phyloP scores from a whole-genome alignment of 768 basidiomycete genomes.

The Myochromella boudieri region DNA sequence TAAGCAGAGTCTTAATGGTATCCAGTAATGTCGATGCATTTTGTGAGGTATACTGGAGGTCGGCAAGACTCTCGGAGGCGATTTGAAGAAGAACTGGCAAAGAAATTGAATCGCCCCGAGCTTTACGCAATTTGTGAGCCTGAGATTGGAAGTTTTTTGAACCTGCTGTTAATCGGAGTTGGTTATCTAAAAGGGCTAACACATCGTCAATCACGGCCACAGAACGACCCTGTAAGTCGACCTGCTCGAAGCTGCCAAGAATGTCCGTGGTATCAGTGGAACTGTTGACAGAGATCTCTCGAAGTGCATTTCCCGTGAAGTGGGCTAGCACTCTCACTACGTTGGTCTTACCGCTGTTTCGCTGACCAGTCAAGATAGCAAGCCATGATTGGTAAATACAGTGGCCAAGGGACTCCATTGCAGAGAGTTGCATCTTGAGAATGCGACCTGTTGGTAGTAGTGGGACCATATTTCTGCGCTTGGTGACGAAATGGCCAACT shows the following conservation, averaged over 20 bases:
- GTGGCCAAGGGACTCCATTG: constrained; percentile 73
- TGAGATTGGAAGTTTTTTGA: constrained; percentile 25
- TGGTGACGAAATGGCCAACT: constrained; percentile 59
- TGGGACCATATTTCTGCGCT: constrained; percentile 35
- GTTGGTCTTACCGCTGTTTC: constrained; percentile 76
- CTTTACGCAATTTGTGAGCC: constrained; percentile 19
- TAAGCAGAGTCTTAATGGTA: constrained; percentile 22
- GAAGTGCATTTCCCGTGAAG: constrained; percentile 64
- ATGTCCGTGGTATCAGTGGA: constrained; percentile 94
- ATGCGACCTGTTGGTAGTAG: constrained; percentile 45
- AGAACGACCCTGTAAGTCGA: constrained; percentile 51
- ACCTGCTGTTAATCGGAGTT: constrained; percentile 34
- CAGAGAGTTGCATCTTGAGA: constrained; percentile 60
- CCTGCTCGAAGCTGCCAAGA: constrained; percentile 94
- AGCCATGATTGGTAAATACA: constrained; percentile 82
- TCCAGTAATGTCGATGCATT: constrained; percentile 15
- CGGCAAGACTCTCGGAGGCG: constrained; percentile 15
- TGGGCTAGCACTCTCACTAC: constrained; percentile 70
- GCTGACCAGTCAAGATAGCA: constrained; percentile 80
- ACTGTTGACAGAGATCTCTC: constrained; percentile 77
- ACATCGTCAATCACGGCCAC: constrained; percentile 38
- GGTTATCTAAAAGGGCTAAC: constrained; percentile 34
- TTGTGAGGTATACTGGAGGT: constrained; percentile 4
- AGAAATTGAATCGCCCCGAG: constrained; percentile 13
- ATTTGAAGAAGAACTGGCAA: constrained; percentile 12